phyloP scores from a whole-genome alignment of 2,329 filamentous ascomycete genomes.

The Coleophoma crateriformis region DNA sequence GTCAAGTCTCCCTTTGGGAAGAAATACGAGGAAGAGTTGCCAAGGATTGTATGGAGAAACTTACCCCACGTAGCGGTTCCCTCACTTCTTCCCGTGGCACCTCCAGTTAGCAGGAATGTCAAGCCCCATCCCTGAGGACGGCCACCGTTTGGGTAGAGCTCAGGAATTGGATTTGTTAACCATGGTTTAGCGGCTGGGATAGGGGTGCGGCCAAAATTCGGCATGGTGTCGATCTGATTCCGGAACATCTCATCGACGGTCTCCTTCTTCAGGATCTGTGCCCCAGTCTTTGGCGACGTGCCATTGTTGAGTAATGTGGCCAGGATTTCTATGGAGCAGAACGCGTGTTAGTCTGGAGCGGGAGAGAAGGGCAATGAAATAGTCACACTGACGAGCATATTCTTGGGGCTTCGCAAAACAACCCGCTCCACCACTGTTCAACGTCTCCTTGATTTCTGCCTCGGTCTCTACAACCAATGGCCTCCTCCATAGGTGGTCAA shows the following conservation, averaged over 20 bases:
- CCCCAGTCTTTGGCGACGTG: slow-evolving; percentile 48
- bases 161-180: slow-evolving; percentile 39
- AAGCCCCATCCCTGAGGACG: slow-evolving; percentile 61
- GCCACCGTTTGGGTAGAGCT: slow-evolving; percentile 40
- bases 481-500: slow-evolving; percentile 10
- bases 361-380: background rate
- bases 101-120: slow-evolving; percentile 46
- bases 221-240: slow-evolving; percentile 54
- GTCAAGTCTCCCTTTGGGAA: no score
- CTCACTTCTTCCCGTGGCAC: slow-evolving; percentile 45
- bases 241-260: slow-evolving; percentile 60
- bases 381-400: slow-evolving; percentile 44
- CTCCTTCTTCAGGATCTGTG: slow-evolving; percentile 45
- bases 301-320: slow-evolving; percentile 60
- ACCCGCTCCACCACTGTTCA: slow-evolving; percentile 58
- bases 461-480: slow-evolving; percentile 6
- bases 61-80: slow-evolving; percentile 53
- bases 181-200: slow-evolving; percentile 42
- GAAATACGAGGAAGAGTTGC: no score
- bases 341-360: background rate
- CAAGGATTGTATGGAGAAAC: slow-evolving; percentile 19
- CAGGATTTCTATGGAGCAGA: slow-evolving; percentile 43
- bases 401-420: slow-evolving; percentile 54
- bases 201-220: slow-evolving; percentile 41
- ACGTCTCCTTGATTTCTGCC: slow-evolving; percentile 16